Evolutionary conservation across 352 stramenopile genomes (phyloP), one percentile per base, ranked within the genome.

Genomic region (Phytophthora uliginosa): DNA sequence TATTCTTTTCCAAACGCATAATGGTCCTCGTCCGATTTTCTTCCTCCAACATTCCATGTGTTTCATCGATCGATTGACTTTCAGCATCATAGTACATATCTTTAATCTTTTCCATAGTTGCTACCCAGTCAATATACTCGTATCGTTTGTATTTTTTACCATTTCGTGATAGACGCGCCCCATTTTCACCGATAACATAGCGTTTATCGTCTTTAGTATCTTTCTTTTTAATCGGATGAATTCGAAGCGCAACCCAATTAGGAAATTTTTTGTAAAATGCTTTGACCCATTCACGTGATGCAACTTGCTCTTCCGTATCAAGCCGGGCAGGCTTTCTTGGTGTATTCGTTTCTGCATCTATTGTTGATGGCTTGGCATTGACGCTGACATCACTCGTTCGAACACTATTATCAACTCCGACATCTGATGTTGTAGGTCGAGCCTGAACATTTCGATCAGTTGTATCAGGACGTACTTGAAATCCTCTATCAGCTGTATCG

Each of bases 21-120:
- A 50, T 13, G 36, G 48, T 63, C 52, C 52, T 59, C 52, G 52
- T 59, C n/a, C 52, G 52, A 24, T 59, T 58, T 59, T 62, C 63
- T 45, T 69, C 62, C 6, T 51, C 24, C 15, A 42, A 28, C 62
- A 69, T 62, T 54, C 18, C 17, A 61, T 33, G 12, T 31, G 34
- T 22, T 47, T 61, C 62, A 55, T 69, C 62, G 24, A 69, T 61
- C 20, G 36, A 56, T 42, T 69, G 42, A 55, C 48, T 60, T 51
- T 60, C 62, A 24, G n/a, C 62, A 47, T 69, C 62, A 28, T 50
- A 42, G 20, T 47, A 59, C 10, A 69, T 62, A 48, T 55, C 17
- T 22, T 28, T 40, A 54, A 69, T 61, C 15, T 55, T 42, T 7
- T 55, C 33, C n/a, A 33, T 47, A 42, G 62, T 69, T 40, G 51